These are phyloP conservation scores for Bretschneidera sinensis DNA, from an alignment of 345 rosid species.

Conservation along the genomic window DNA sequence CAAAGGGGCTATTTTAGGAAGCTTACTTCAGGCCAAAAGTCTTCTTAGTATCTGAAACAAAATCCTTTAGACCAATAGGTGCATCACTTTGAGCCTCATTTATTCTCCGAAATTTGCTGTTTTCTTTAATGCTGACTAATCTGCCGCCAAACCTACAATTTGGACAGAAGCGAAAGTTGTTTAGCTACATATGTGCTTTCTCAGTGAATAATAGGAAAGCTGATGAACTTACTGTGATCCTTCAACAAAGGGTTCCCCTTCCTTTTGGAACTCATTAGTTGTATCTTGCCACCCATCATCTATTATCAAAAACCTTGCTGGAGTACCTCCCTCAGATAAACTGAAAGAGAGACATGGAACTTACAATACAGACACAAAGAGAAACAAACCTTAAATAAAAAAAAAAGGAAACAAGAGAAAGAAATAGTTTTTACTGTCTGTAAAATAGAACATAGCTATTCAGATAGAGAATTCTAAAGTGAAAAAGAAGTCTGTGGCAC, in stretches of 20 bases:
- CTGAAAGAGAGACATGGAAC: conserved; percentile 19
- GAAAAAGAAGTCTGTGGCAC: too few species aligned
- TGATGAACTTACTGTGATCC: conserved; percentile 44
- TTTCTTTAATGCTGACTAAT: conserved; percentile 44
- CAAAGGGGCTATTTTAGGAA: neutral
- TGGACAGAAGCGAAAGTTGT: conserved; percentile 1
- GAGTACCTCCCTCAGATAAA: conserved; percentile 53
- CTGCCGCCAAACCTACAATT: conserved; percentile 53
- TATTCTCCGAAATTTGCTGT: conserved; percentile 34
- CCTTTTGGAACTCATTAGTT: conserved; percentile 45
- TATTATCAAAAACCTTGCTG: conserved; percentile 48
- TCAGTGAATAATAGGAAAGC: neutral
- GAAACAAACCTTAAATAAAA: too few species aligned
- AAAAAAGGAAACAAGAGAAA: too few species aligned
- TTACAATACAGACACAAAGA: too few species aligned
- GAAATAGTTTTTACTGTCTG: too few species aligned
- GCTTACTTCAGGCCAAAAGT: conserved; percentile 42
- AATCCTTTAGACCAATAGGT: conserved; percentile 39
- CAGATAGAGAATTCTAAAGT: too few species aligned
- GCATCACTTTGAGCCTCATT: conserved; percentile 21
- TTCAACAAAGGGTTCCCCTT: conserved; percentile 46
- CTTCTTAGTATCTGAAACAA: conserved; percentile 43
- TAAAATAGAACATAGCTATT: too few species aligned
- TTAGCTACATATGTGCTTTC: neutral
- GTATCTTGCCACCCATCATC: conserved; percentile 69